These are phyloP conservation scores for Graphilbum fragrans DNA, from an alignment of 2,329 filamentous ascomycete genomes.

Conservation along the genomic window DNA sequence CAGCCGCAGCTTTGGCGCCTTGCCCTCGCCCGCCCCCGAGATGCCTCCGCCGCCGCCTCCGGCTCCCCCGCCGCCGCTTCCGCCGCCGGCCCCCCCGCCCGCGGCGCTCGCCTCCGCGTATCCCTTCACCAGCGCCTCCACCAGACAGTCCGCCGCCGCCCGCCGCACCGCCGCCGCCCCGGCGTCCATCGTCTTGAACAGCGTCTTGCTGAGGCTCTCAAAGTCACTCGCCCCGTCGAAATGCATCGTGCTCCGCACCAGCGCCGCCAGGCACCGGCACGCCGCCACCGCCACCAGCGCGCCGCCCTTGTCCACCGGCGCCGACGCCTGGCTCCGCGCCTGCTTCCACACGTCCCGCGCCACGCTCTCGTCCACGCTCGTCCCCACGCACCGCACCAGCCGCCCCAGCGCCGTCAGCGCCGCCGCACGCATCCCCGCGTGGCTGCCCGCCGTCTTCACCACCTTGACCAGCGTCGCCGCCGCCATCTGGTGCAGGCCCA, in stretches of 20 bases:
- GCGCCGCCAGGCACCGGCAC: constrained; percentile 64
- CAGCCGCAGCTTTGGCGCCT: constrained; percentile 52
- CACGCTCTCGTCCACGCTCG: constrained; percentile 69
- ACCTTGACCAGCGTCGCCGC: constrained; percentile 64
- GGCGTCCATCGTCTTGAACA: constrained; percentile 83
- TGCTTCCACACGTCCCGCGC: constrained; percentile 94
- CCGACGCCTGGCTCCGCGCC: constrained; percentile 58
- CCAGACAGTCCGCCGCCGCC: constrained; percentile 75
- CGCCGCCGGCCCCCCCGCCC: constrained; percentile 19
- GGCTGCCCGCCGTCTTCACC: constrained; percentile 64
- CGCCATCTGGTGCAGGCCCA: constrained; percentile 66
- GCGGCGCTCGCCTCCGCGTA: constrained; percentile 48
- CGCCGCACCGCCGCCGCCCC: constrained; percentile 63
- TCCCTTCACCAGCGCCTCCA: constrained; percentile 69
- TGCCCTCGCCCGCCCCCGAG: constrained; percentile 31
- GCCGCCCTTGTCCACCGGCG: constrained; percentile 86
- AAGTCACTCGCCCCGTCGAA: constrained; percentile 87
- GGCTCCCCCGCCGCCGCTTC: neutral
- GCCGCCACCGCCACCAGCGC: constrained; percentile 66
- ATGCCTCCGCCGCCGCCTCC: constrained; percentile 23
- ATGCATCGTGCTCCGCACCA: constrained; percentile 61
- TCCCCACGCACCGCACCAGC: constrained; percentile 61
- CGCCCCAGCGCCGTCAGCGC: constrained; percentile 66
- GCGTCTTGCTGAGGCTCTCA: constrained; percentile 68
- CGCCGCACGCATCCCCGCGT: constrained; percentile 72